Percentiles rank a stretch among this genome's conserved stretches.
phyloP scores from a whole-genome alignment of 139 green algal species.

The Tetratostichococcus sp. region DNA sequence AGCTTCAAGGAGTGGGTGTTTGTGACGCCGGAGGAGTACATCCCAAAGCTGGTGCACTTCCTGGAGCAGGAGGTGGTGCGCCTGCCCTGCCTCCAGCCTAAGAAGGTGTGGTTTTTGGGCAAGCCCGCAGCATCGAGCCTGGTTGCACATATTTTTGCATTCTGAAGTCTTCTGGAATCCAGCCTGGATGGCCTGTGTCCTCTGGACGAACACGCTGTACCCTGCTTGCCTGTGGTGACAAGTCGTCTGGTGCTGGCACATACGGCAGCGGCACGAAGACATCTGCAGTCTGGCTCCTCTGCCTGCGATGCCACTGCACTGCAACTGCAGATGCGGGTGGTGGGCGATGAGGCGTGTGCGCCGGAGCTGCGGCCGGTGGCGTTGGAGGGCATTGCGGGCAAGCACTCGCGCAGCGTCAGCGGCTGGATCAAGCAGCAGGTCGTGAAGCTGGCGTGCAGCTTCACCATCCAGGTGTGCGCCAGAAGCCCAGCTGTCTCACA shows the following conservation, averaged over 20 bases:
- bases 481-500: no score
- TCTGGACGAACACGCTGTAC: no score
- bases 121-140: no score
- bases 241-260: no score
- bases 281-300: no score
- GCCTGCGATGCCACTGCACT: neutral
- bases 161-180: no score
- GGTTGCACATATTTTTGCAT: no score
- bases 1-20: slow-evolving; percentile 1
- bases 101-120: neutral
- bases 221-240: no score
- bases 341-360: neutral
- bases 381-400: neutral
- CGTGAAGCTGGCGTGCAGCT: neutral
- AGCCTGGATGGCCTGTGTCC: no score
- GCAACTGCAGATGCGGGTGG: neutral
- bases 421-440: slow-evolving; percentile 7
- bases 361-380: slow-evolving; percentile 4
- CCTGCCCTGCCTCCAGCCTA: neutral
- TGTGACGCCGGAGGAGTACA: neutral
- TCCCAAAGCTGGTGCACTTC: neutral
- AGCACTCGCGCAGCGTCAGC: neutral
- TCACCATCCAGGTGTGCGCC: neutral
- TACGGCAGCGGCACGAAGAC: no score
- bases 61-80: neutral